Conservation (phyloP, 2,329 filamentous ascomycete genomes). For the Coccinonectria pachysandricola region DNA sequence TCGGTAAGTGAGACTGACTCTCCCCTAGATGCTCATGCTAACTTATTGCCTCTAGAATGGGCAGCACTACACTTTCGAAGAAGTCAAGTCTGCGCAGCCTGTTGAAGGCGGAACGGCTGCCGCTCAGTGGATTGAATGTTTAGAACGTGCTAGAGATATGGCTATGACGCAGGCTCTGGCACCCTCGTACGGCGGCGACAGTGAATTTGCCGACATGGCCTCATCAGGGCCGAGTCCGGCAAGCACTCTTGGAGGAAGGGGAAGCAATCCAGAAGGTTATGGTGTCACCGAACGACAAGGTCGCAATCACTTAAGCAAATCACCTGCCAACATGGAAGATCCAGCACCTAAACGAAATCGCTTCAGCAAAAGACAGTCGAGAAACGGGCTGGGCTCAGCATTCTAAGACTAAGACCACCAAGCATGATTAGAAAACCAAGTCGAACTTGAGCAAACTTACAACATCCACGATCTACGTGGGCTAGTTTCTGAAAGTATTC, state of each 20-base stretch:
- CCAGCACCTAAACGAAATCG: constrained; percentile 46
- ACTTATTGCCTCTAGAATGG: constrained; percentile 51
- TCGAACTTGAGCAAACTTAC: no score
- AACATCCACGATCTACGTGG: no score
- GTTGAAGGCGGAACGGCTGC: constrained; percentile 56
- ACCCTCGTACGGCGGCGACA: constrained; percentile 57
- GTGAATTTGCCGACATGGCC: constrained; percentile 56
- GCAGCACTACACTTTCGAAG: constrained; percentile 87
- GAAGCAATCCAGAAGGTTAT: constrained; percentile 42
- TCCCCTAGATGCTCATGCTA: not conserved
- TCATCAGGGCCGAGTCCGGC: constrained; percentile 66
- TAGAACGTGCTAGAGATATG: constrained; percentile 79
- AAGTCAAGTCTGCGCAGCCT: constrained; percentile 57
- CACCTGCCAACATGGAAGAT: constrained; percentile 45
- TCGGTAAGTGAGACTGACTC: constrained; percentile 78
- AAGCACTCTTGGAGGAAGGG: constrained; percentile 56
- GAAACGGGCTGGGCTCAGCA: constrained; percentile 83
- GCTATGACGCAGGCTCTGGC: constrained; percentile 63
- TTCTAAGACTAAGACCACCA: constrained; percentile 43
- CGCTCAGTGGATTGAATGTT: constrained; percentile 84
- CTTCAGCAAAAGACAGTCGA: constrained; percentile 89
- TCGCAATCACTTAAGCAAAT: constrained; percentile 49
- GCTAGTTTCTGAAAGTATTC: no score
- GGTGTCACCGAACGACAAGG: constrained; percentile 40
- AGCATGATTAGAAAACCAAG: constrained; percentile 4